Evolutionary conservation across 192 early-diverging fungal genomes (phyloP), one percentile per base, ranked within the genome.

Genomic region (Entomortierella chlamydospora): DNA sequence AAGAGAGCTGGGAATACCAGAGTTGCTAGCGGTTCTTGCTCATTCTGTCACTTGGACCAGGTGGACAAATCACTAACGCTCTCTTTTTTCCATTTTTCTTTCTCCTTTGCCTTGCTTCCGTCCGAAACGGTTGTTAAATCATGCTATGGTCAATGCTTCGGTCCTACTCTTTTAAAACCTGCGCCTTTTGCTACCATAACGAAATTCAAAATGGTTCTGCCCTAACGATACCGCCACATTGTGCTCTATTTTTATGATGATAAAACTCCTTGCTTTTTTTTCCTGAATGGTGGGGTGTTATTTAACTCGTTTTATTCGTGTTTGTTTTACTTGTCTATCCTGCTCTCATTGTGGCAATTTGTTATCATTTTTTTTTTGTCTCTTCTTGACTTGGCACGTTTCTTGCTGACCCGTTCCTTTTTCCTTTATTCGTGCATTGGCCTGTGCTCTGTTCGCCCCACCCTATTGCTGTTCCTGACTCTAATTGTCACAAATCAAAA

Each of bases 391-490:
- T 29, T 49, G 6, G 20, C 25, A 12, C 31, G 58, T 60, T 45
- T 55, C 3, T 55, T 13, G 0, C 12, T 29, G 1, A 13, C 28
- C 4, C 25, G 6, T 29, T 55, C 7, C 45, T 17, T 47, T 47
- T 12, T 15, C 45, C 15, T 47, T 15, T 20, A 17, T 47, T 5
- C 45, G 15, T 47, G 45, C 37, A 39, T 43, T 59, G 57, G 57
- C 57, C 37, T 59, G 39, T 59, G 57, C 39, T 6, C 25, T 59
- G 18, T 47, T 47, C 45, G 45, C 45, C 20, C 7, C 45, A 37
- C 10, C 55, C 30, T 57, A 9, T 17, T 50, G 4, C 17, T 50
- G 28, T 30, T 26, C 18, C 28, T 54, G 52, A 54, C 25, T 22
- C 4, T 20, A 11, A 18, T 50, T 62, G 43, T 18, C 18, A 17